A percentile compares a stretch with the other conserved stretches of the same genome.
Evolutionary conservation across 257 asterid genomes (phyloP).

Genomic region (Plectranthus barbatus): DNA sequence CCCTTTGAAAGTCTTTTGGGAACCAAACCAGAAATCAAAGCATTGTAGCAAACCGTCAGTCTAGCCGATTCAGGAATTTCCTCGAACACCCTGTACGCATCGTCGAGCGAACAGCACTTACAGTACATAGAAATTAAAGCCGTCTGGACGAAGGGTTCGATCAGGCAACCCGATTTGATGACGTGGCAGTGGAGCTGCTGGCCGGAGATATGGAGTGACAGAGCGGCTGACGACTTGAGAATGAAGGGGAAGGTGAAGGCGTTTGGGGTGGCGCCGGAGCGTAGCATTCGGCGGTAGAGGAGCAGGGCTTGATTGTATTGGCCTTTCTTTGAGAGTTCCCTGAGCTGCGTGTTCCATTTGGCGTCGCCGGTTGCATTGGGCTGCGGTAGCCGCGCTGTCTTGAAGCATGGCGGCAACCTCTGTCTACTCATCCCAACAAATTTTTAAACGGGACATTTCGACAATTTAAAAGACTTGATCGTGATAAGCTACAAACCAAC

Average conservation of each 20-base stretch:
- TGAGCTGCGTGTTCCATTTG: slow-evolving; percentile 66
- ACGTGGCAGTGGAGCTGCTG: slow-evolving; percentile 66
- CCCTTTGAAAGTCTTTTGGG: slow-evolving; percentile 33
- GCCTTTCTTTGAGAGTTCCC: slow-evolving; percentile 62
- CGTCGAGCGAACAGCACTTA: slow-evolving; percentile 18
- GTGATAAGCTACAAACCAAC: too few species aligned
- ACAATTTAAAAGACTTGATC: too few species aligned
- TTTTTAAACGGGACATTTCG: too few species aligned
- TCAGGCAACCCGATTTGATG: slow-evolving; percentile 57
- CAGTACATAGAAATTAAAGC: slow-evolving; percentile 56
- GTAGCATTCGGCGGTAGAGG: slow-evolving; percentile 69
- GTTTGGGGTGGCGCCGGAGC: slow-evolving; percentile 52
- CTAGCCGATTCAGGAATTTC: slow-evolving; percentile 47
- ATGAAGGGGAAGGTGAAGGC: slow-evolving; percentile 85
- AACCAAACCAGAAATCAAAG: slow-evolving; percentile 70
- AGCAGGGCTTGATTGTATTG: slow-evolving; percentile 41
- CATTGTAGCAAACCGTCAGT: slow-evolving; percentile 63
- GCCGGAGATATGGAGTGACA: slow-evolving; percentile 41
- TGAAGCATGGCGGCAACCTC: slow-evolving; percentile 10
- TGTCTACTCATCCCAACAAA: slow-evolving; percentile 24
- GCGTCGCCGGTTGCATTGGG: slow-evolving; percentile 15
- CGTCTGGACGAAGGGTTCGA: slow-evolving; percentile 78
- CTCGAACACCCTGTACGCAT: slow-evolving; percentile 61
- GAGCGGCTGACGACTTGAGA: slow-evolving; percentile 67
- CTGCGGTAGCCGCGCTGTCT: slow-evolving; percentile 12